Conservation (phyloP, 1,284 basidiomycete genomes). For the Ustilago trichophora region DNA sequence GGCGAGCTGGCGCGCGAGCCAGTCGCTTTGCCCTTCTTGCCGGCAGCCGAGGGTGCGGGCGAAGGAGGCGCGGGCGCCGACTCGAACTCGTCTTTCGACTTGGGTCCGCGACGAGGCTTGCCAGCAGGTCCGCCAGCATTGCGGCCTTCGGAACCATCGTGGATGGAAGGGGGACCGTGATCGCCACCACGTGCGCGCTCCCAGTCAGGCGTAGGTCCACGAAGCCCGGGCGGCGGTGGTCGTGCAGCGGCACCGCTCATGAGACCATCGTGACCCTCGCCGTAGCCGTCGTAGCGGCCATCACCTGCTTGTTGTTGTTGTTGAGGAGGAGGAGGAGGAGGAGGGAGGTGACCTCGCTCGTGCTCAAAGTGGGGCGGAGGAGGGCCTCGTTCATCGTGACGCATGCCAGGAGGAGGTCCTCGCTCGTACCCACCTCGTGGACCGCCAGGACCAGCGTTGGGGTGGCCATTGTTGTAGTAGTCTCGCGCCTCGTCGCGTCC, state of each 20-base stretch:
- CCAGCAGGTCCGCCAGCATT: conserved; percentile 9
- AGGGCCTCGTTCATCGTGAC: conserved; percentile 37
- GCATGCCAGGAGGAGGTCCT: conserved; percentile 29
- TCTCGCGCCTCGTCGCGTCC: conserved; percentile 40
- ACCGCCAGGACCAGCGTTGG: conserved; percentile 23
- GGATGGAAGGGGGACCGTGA: conserved; percentile 12
- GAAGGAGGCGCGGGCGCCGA: conserved; percentile 27
- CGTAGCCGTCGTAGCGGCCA: conserved; percentile 28
- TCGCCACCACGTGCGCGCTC: conserved; percentile 33
- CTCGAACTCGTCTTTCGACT: conserved; percentile 42
- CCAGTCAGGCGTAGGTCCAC: conserved; percentile 41
- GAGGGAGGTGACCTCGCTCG: conserved; percentile 29
- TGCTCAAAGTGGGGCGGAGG: conserved; percentile 28
- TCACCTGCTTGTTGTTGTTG: too few relatives aligned
- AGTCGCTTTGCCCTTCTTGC: conserved; percentile 37
- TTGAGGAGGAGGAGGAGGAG: conserved; percentile 14
- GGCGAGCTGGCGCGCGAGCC: conserved; percentile 47
- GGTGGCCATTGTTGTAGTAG: conserved; percentile 37
- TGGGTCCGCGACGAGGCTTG: conserved; percentile 39
- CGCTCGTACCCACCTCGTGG: conserved; percentile 36
- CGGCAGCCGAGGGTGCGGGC: conserved; percentile 39
- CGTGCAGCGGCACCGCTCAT: conserved; percentile 12
- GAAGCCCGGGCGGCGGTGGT: conserved; percentile 17
- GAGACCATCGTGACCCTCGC: conserved; percentile 22
- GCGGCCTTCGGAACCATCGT: conserved; percentile 23